Conservation (phyloP, 805 yeast species). For the Yamadazyma takamatsuzukensis region DNA sequence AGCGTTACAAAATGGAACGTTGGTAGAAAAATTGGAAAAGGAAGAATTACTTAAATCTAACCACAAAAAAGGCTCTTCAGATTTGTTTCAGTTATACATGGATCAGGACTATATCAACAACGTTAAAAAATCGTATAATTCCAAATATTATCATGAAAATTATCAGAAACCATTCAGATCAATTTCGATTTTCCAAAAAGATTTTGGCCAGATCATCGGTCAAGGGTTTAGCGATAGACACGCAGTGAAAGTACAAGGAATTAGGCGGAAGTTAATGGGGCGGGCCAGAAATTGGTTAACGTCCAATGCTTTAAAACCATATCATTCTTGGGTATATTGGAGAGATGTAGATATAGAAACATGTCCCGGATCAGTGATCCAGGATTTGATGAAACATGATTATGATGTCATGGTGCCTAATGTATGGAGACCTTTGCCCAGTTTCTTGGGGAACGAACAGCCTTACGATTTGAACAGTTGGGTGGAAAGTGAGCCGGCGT, state of each 20-base stretch:
- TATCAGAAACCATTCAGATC: slow-evolving; percentile 71
- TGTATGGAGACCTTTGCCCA: slow-evolving; percentile 97
- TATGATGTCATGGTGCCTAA: slow-evolving; percentile 79
- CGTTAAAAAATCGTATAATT: slow-evolving; percentile 57
- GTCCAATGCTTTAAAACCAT: slow-evolving; percentile 69
- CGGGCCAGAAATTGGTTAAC: slow-evolving; percentile 84
- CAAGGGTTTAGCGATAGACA: slow-evolving; percentile 83
- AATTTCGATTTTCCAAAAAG: slow-evolving; percentile 75
- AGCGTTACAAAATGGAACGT: slow-evolving; percentile 67
- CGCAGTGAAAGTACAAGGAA: slow-evolving; percentile 82
- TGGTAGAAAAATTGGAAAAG: slow-evolving; percentile 45
- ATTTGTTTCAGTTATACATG: slow-evolving; percentile 69
- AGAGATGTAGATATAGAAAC: slow-evolving; percentile 83
- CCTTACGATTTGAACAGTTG: slow-evolving; percentile 96
- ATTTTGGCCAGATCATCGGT: slow-evolving; percentile 80
- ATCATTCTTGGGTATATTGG: slow-evolving; percentile 92
- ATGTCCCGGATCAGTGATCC: slow-evolving; percentile 73
- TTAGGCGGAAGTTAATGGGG: slow-evolving; percentile 80
- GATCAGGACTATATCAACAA: slow-evolving; percentile 54
- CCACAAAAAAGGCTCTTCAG: slow-evolving; percentile 48
- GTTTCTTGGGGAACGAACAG: slow-evolving; percentile 84
- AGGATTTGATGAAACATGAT: slow-evolving; percentile 64
- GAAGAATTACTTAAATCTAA: slow-evolving; percentile 31
- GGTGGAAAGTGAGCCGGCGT: slow-evolving; percentile 82
- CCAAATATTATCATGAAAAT: slow-evolving; percentile 52